Evolutionary conservation across 768 basidiomycete species (phyloP).

Genomic region (Kwoniella shandongensis): DNA sequence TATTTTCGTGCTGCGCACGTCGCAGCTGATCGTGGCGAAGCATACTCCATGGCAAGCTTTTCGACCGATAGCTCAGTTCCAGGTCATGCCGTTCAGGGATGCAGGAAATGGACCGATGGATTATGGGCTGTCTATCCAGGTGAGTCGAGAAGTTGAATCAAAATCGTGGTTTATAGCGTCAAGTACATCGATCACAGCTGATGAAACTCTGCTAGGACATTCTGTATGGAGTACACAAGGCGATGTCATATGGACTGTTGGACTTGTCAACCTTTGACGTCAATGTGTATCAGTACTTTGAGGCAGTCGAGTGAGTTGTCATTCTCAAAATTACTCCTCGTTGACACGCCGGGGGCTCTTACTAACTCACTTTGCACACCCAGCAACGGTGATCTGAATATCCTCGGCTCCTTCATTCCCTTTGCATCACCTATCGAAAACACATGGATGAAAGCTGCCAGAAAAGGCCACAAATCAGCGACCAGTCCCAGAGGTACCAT

Average conservation of each 20-base stretch:
- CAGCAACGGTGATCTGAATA: slow-evolving; percentile 43
- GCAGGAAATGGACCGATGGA: slow-evolving; percentile 90
- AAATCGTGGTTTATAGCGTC: too few species aligned
- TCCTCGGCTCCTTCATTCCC: slow-evolving; percentile 60
- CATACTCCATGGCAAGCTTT: slow-evolving; percentile 93
- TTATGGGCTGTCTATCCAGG: slow-evolving; percentile 89
- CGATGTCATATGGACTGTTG: slow-evolving; percentile 49
- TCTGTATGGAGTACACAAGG: slow-evolving; percentile 83
- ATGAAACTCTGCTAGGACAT: slow-evolving; percentile 63
- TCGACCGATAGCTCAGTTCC: slow-evolving; percentile 84
- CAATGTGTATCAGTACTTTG: slow-evolving; percentile 74
- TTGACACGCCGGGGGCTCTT: slow-evolving; percentile 63
- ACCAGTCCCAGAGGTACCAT: slow-evolving; percentile 55
- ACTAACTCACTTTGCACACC: slow-evolving; percentile 73
- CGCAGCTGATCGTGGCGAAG: slow-evolving; percentile 86
- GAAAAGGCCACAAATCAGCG: slow-evolving; percentile 9
- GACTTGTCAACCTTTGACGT: slow-evolving; percentile 63
- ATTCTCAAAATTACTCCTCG: slow-evolving; percentile 64
- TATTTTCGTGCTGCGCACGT: not conserved
- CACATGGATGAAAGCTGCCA: slow-evolving; percentile 53
- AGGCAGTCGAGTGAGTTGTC: slow-evolving; percentile 59
- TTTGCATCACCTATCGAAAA: slow-evolving; percentile 89
- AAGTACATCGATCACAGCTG: too few species aligned
- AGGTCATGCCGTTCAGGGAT: slow-evolving; percentile 80
- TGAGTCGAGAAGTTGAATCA: slow-evolving; percentile 84